These are phyloP conservation scores for Rhodofomes roseus DNA, from an alignment of 1,284 basidiomycete species.

Conservation along the genomic window DNA sequence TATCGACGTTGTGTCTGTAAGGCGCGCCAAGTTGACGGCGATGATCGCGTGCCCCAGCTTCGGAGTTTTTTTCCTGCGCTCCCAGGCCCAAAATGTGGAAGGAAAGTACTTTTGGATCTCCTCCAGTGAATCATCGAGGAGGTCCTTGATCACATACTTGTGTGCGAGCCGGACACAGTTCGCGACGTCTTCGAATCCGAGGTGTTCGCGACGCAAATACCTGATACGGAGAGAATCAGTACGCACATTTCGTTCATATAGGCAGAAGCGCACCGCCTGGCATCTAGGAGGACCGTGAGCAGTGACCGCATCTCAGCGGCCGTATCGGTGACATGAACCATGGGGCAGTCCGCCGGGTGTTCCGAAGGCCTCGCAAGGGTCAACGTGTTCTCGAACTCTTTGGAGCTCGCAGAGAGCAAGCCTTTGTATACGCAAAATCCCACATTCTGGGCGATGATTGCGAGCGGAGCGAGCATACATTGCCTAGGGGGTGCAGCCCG, in stretches of 20 bases:
- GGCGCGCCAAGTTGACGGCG: background rate
- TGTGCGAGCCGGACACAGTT: background rate
- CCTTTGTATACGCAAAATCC: slow-evolving; percentile 17
- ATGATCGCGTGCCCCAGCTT: background rate
- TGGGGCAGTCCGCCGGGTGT: background rate
- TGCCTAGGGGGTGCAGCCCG: too few species aligned
- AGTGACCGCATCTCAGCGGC: background rate
- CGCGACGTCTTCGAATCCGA: background rate
- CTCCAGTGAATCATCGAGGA: background rate
- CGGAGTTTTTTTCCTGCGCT: background rate
- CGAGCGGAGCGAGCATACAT: too few species aligned
- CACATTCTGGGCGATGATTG: slow-evolving; percentile 12
- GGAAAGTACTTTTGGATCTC: background rate
- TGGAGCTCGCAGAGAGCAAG: slow-evolving; percentile 10
- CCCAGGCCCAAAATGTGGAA: background rate
- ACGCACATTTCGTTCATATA: too few species aligned
- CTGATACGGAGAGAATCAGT: background rate
- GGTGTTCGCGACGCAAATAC: background rate
- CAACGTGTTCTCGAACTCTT: slow-evolving; percentile 18
- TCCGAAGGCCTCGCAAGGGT: slow-evolving; percentile 14
- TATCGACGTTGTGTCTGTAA: background rate
- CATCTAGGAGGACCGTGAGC: background rate
- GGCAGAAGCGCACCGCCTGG: background rate
- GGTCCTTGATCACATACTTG: background rate
- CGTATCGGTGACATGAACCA: background rate